phyloP scores from a whole-genome alignment of 202 grass and related monocot species.

The Dendrocalamus latiflorus region DNA sequence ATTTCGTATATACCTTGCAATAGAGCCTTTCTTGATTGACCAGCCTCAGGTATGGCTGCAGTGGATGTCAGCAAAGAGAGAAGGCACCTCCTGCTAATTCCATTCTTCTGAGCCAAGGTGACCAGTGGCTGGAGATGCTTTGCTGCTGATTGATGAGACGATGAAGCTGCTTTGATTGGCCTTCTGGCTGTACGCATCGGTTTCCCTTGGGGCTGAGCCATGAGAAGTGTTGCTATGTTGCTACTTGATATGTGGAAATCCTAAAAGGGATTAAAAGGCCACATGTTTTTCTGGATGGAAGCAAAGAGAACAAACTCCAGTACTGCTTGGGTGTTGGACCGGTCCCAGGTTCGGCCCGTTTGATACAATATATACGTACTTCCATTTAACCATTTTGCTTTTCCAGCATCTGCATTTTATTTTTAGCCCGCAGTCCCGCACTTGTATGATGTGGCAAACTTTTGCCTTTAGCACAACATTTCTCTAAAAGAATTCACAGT shows the following conservation, averaged over 20 bases:
- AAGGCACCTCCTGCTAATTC: slow-evolving; percentile 62
- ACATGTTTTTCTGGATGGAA: too few relatives aligned
- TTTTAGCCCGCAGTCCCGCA: too few relatives aligned
- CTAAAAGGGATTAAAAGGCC: slow-evolving; percentile 9
- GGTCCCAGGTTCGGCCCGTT: too few relatives aligned
- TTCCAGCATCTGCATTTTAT: too few relatives aligned
- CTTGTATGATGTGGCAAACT: too few relatives aligned
- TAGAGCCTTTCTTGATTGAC: slow-evolving; percentile 65
- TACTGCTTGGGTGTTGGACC: too few relatives aligned
- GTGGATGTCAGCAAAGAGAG: slow-evolving; percentile 46
- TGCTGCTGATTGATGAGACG: slow-evolving; percentile 21
- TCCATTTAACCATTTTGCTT: too few relatives aligned
- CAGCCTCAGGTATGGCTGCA: slow-evolving; percentile 43
- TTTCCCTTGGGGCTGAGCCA: slow-evolving; percentile 12
- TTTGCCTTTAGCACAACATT: too few relatives aligned
- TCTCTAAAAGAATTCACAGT: too few relatives aligned
- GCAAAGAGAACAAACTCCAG: too few relatives aligned
- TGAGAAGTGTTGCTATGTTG: neutral
- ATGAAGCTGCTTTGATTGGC: slow-evolving; percentile 30
- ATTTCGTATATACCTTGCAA: slow-evolving; percentile 41
- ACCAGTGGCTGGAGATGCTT: slow-evolving; percentile 24
- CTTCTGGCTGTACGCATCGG: slow-evolving; percentile 26
- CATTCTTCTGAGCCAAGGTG: slow-evolving; percentile 40
- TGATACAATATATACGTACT: too few relatives aligned
- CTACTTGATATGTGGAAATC: slow-evolving; percentile 4